Evolutionary conservation across 2,329 filamentous ascomycete genomes (phyloP).

Genomic region (Aspergillus oerlinghausenensis): DNA sequence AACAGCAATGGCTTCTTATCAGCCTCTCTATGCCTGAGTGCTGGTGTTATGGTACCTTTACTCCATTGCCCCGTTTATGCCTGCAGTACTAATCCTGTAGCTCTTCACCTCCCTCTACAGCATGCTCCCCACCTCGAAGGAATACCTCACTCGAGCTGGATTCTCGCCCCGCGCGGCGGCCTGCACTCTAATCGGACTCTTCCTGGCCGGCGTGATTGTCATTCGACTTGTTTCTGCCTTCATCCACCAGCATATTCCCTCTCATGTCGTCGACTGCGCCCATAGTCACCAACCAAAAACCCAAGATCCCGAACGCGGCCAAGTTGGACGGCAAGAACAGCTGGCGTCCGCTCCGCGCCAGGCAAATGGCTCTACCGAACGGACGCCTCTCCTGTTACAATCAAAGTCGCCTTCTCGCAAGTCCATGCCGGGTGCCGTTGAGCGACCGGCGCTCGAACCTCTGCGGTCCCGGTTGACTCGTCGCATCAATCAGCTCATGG

Average conservation of each 20-base stretch:
- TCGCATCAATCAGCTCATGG: constrained; percentile 48
- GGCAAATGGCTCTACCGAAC: constrained; percentile 20
- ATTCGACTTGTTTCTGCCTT: constrained; percentile 44
- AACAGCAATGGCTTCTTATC: constrained; percentile 86
- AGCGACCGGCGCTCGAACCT: constrained; percentile 22
- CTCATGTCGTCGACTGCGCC: constrained; percentile 47
- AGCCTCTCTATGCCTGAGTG: constrained; percentile 83
- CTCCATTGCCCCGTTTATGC: background rate
- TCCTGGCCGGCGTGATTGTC: constrained; percentile 44
- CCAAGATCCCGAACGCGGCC: constrained; percentile 31
- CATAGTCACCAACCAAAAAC: constrained; percentile 39
- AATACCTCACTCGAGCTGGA: constrained; percentile 67
- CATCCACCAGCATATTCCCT: constrained; percentile 46
- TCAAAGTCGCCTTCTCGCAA: constrained; percentile 12
- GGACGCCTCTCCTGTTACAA: constrained; percentile 26
- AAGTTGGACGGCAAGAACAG: constrained; percentile 20
- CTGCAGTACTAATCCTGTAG: constrained; percentile 41
- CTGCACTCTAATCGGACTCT: constrained; percentile 43
- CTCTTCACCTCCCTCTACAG: constrained; percentile 88
- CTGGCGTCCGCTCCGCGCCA: constrained; percentile 2
- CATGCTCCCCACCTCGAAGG: constrained; percentile 83
- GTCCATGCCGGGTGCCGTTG: constrained; percentile 19
- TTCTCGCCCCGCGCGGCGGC: constrained; percentile 63
- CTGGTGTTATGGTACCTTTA: constrained; percentile 81
- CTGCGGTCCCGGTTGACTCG: constrained; percentile 33